Percentiles rank a stretch among this genome's conserved stretches.
These are phyloP conservation scores for Fusarium anguioides DNA, from an alignment of 2,329 filamentous ascomycete genomes.

Conservation along the genomic window DNA sequence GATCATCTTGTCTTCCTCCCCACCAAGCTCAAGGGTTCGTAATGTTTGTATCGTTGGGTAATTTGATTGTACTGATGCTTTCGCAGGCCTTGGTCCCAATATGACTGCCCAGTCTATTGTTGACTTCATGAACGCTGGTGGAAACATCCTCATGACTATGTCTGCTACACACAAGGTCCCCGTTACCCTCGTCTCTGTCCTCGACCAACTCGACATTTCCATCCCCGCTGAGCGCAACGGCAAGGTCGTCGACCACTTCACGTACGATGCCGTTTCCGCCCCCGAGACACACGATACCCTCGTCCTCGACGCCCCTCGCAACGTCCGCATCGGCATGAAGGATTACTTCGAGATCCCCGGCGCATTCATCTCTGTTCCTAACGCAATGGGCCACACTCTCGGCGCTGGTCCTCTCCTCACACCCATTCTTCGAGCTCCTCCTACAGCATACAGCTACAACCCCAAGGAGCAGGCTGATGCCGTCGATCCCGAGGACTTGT, in stretches of 20 bases:
- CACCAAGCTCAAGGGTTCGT: slow-evolving; percentile 85
- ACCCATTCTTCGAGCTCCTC: slow-evolving; percentile 83
- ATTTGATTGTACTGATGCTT: slow-evolving; percentile 23
- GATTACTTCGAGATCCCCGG: slow-evolving; percentile 74
- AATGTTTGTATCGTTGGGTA: neutral
- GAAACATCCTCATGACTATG: slow-evolving; percentile 90
- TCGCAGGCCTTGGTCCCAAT: slow-evolving; percentile 82
- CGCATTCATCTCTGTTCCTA: slow-evolving; percentile 81
- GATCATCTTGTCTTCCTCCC: slow-evolving; percentile 93
- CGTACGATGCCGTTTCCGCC: slow-evolving; percentile 82
- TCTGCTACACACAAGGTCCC: slow-evolving; percentile 78
- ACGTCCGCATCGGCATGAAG: slow-evolving; percentile 75
- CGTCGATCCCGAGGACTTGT: slow-evolving; percentile 78
- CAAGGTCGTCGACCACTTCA: slow-evolving; percentile 94
- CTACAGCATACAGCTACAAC: slow-evolving; percentile 93
- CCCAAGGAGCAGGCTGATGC: slow-evolving; percentile 82
- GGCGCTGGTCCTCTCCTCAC: slow-evolving; percentile 81
- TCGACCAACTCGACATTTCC: slow-evolving; percentile 88
- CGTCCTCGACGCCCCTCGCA: slow-evolving; percentile 75
- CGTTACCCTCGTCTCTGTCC: slow-evolving; percentile 78
- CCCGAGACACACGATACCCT: slow-evolving; percentile 89
- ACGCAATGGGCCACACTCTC: slow-evolving; percentile 82
- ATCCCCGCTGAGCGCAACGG: slow-evolving; percentile 88
- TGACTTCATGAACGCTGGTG: slow-evolving; percentile 89
- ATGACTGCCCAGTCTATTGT: slow-evolving; percentile 87